Base-by-base conservation (phyloP, 2,329 filamentous ascomycete species). In the Monilinia fructicola region DNA sequence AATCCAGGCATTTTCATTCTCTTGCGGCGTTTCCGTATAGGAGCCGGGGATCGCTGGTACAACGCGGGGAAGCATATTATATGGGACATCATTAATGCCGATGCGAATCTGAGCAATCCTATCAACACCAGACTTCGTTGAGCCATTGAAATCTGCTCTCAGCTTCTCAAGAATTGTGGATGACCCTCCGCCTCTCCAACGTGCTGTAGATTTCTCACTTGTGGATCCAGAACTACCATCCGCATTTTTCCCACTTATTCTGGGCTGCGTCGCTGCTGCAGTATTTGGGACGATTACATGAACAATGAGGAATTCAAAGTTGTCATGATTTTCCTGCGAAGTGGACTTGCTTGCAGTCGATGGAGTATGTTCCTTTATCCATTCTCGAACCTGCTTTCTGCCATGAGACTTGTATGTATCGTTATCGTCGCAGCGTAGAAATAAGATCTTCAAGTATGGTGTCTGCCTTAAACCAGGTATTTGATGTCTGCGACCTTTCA, bases 391-490 rank as follows among this genome's bases (percentile, higher is more conserved):
- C 71, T 91, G 87, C 73, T 91, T 87, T 61, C 93, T 85, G 9
- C 91, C 88, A 16, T 87, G 87, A 1, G 86, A 82, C 78, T 97
- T 98, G 83, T 99, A 99, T 11, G 87, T 87, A 58, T 99, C 96
- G 74, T 93, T 96, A 76, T 99, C 95, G 79, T 98, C 95, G 79
- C 95, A 98, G 74, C 93, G 87, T 64, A 99, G 84, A 2, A 99
- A 81, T 67, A 93, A 90, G 9, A 99, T 81, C 77, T 97, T 98
- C 68, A 99, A 83, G 77, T 99, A 99, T 0, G 96, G 93, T 0
- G 94, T 98, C 69, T 92, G 91, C 50, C 94, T 89, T 66, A 99
- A 80, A 4, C 95, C 96, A 1, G 95, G 95, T 64, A 99, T 98
- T 76, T 99, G 95, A 76, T 99, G 95, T 60, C 95, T 85, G 58